Base-by-base conservation (phyloP, 2,329 filamentous ascomycete genomes). In the Cladosporium cucumerinum region DNA sequence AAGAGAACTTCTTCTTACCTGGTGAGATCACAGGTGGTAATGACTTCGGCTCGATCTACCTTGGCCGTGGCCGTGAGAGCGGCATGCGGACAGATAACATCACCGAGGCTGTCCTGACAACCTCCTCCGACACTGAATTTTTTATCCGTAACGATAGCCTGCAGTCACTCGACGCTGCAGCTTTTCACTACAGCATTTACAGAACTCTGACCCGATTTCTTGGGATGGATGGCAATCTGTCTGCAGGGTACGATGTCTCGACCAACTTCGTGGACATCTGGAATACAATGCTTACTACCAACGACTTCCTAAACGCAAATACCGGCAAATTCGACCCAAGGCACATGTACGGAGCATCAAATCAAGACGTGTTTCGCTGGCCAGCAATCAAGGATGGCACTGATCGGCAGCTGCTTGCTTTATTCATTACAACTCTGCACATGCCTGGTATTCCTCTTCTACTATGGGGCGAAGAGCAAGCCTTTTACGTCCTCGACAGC, bases 331-430 rank as follows among this genome's bases (percentile, higher is more conserved):
- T 87, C 66, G 87, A 89, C 69, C 87, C 87, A 2, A 80, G 86
- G 2, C 86, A 89, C 71, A 83, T 89, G 81, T 88, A 84, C 70
- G 87, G 87, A 58, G 82, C 83, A 2, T 87, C 86, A 5, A 89
- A 89, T 70, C 87, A 89, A 74, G 87, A 89, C 71, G 85, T 89
- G 6, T 86, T 89, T 70, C 81, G 86, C 43, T 89, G 86, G 86
- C 86, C 86, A 8, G 81, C 84, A 10, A 78, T 88, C 23, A 77
- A 78, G 36, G 81, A 85, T 64, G 86, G 86, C 5, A 83, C 84
- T 0, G 79, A 87, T 69, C 80, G 84, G 49, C 82, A 85, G 72
- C 75, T 88, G 8, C 74, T 88, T 5, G 86, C 81, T 3, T 77
- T 84, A n/a, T 88, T 86, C 69, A 80, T 89, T 54, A 85, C 84